A percentile compares a stretch with the other conserved stretches of the same genome.
These are phyloP conservation scores for Phytophthora sojae DNA, from an alignment of 352 stramenopile species.

Conservation along the genomic window DNA sequence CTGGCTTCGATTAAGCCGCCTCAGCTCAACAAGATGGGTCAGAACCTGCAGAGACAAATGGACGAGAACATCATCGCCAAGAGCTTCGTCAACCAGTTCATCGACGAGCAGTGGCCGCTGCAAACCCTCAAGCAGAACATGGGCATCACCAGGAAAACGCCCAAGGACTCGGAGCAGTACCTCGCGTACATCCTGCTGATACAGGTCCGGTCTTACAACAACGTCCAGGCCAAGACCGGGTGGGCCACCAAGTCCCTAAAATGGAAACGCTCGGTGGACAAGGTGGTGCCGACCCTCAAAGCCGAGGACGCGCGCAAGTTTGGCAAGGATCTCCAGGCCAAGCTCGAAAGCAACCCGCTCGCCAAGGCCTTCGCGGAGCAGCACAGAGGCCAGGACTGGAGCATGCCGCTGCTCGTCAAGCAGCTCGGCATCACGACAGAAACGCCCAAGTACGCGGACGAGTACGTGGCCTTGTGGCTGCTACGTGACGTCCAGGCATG, in stretches of 20 bases:
- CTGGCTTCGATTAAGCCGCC: not conserved
- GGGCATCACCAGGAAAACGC: not conserved
- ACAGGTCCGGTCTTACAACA: not conserved
- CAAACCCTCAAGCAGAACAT: not conserved
- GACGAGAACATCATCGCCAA: conserved; percentile 2
- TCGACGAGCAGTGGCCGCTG: not conserved
- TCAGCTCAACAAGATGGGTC: not conserved
- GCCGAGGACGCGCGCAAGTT: not conserved
- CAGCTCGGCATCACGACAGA: not conserved
- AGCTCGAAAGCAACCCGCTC: not conserved
- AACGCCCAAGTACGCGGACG: not conserved
- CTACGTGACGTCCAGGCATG: not conserved
- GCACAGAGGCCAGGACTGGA: not conserved
- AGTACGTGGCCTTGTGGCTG: not conserved
- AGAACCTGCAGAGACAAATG: conserved; percentile 6
- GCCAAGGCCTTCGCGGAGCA: not conserved
- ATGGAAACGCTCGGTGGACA: not conserved
- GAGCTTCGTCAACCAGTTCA: conserved; percentile 2
- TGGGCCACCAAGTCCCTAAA: not conserved
- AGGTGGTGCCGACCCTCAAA: not conserved
- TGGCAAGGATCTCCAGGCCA: not conserved
- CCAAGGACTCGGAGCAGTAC: conserved; percentile 2
- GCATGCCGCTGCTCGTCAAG: not conserved
- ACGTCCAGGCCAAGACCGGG: conserved; percentile 6
- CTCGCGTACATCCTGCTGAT: not conserved